Evolutionary conservation across 306 rosid species (phyloP).

Genomic region (Quercus agrifolia): DNA sequence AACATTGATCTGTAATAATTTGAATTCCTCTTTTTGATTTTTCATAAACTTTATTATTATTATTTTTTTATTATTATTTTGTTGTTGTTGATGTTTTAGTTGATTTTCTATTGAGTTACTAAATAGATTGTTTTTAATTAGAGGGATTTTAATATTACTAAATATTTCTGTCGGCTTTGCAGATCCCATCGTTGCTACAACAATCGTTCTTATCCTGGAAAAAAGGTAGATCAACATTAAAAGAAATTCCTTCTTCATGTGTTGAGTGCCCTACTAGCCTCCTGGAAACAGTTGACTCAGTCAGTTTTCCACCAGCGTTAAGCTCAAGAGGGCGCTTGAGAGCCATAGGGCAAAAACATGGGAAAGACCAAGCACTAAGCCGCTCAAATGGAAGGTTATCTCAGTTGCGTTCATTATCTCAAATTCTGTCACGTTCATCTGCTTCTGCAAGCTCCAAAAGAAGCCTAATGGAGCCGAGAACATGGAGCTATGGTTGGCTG

Average conservation of each 20-base stretch:
- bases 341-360: constrained; percentile 29
- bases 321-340: constrained; percentile 44
- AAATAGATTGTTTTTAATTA: not conserved
- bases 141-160: not conserved
- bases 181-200: constrained; percentile 71
- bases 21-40: not conserved
- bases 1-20: too few species aligned
- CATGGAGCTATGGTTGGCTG: constrained; percentile 36
- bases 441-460: constrained; percentile 22
- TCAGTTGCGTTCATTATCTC: constrained; percentile 26
- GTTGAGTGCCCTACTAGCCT: not conserved
- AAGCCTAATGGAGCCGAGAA: constrained; percentile 20
- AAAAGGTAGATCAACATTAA: constrained; percentile 32
- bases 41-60: not conserved
- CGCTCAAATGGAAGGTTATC: constrained; percentile 28
- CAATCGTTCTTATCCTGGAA: constrained; percentile 58
- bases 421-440: constrained; percentile 11
- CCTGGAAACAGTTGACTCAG: constrained; percentile 32
- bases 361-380: constrained; percentile 36
- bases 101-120: not conserved
- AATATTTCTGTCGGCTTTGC: constrained; percentile 28
- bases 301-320: constrained; percentile 45
- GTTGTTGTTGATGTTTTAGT: not conserved
- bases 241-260: constrained; percentile 15
- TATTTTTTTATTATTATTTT: not conserved